phyloP scores from a whole-genome alignment of 2,329 filamentous ascomycete species.

The Xylariales sp. region DNA sequence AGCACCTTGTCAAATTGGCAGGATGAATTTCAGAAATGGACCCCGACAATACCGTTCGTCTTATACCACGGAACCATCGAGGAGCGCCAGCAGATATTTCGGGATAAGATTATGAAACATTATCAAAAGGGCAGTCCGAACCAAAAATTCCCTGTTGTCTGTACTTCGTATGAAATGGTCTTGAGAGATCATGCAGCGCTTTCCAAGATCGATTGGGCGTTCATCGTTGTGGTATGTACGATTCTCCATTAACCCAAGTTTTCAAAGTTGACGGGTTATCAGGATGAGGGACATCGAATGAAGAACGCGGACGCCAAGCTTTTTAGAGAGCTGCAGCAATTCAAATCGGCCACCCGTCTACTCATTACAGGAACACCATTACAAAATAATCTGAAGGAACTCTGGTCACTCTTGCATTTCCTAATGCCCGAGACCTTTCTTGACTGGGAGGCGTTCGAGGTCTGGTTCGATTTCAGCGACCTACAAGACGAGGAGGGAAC shows the following conservation, averaged over 20 bases:
- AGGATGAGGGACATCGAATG: constrained; percentile 96
- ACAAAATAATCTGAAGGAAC: constrained; percentile 93
- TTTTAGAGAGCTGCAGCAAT: constrained; percentile 87
- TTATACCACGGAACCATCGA: constrained; percentile 89
- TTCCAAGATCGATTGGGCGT: constrained; percentile 90
- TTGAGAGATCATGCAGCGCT: constrained; percentile 87
- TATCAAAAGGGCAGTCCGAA: constrained; percentile 70
- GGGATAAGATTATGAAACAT: constrained; percentile 75
- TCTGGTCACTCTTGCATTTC: constrained; percentile 96
- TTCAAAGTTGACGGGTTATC: constrained; percentile 36
- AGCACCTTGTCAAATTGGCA: constrained; percentile 97
- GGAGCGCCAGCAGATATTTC: constrained; percentile 80
- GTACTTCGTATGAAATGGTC: constrained; percentile 96
- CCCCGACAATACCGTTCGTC: constrained; percentile 85
- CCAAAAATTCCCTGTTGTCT: constrained; percentile 85
- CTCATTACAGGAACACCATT: constrained; percentile 95
- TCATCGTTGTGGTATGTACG: constrained; percentile 85
- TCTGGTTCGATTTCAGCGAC: constrained; percentile 97
- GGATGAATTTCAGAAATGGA: constrained; percentile 91
- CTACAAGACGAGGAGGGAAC: constrained; percentile 85
- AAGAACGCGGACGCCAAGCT: constrained; percentile 96
- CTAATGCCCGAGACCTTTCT: constrained; percentile 92
- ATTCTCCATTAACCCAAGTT: neutral
- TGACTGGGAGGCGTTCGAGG: constrained; percentile 90
- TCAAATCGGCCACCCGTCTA: constrained; percentile 88